A percentile compares a stretch with the other conserved stretches of the same genome.
phyloP scores from a whole-genome alignment of 306 rosid genomes.

The Vachellia pachyceras region DNA sequence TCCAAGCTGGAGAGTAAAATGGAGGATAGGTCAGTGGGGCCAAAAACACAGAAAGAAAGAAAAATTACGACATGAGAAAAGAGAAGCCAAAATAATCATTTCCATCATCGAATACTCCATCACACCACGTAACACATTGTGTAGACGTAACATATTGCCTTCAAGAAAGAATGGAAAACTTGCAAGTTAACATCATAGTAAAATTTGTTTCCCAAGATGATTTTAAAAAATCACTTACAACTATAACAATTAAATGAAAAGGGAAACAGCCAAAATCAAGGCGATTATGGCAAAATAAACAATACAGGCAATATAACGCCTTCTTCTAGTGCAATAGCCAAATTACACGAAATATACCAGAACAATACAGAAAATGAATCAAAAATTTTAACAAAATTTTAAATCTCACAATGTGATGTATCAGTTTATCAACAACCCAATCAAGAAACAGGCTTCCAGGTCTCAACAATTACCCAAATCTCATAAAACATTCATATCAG shows the following conservation, averaged over 20 bases:
- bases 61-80: neutral
- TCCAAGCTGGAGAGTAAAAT: conserved; percentile 57
- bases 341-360: neutral
- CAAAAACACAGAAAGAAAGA: neutral
- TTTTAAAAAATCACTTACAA: neutral
- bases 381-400: neutral
- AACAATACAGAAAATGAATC: neutral
- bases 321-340: too few relatives aligned
- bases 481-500: neutral
- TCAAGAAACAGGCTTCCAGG: neutral
- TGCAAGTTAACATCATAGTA: neutral
- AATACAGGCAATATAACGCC: neutral
- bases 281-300: neutral
- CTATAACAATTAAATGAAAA: neutral
- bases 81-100: neutral
- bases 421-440: conserved; percentile 17
- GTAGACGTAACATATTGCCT: conserved; percentile 9
- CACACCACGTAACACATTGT: conserved; percentile 11
- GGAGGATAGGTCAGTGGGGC: conserved; percentile 15
- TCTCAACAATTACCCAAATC: neutral
- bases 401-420: neutral
- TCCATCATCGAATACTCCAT: neutral
- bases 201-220: neutral
- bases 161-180: neutral
- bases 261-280: neutral